Percentiles rank a stretch among this genome's conserved stretches.
Evolutionary conservation across 345 rosid genomes (phyloP).

Genomic region (Mallotus nudiflorus): DNA sequence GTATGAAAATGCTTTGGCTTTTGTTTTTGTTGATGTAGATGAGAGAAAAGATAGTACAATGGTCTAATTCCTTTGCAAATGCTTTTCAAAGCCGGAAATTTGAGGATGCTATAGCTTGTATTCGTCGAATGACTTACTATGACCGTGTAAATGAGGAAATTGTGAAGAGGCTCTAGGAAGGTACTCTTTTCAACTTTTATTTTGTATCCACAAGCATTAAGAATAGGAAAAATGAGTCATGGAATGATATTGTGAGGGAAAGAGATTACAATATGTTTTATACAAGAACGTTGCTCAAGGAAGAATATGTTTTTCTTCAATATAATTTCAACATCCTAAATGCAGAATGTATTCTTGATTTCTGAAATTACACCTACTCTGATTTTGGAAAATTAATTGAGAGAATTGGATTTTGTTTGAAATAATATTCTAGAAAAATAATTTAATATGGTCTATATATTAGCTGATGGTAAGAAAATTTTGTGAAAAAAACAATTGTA

Average conservation of each 20-base stretch:
- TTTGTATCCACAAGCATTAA: too few species aligned
- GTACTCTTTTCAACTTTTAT: slow-evolving; percentile 6
- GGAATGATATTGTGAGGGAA: too few species aligned
- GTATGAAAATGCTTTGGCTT: slow-evolving; percentile 5
- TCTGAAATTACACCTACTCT: background rate
- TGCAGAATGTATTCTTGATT: too few species aligned
- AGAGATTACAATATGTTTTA: background rate
- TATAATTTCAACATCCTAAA: too few species aligned
- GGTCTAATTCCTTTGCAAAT: slow-evolving; percentile 57
- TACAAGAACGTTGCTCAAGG: background rate
- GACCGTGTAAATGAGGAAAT: slow-evolving; percentile 78
- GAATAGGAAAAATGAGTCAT: too few species aligned
- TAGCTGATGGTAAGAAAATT: too few species aligned
- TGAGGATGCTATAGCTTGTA: slow-evolving; percentile 66
- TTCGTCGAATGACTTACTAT: slow-evolving; percentile 88
- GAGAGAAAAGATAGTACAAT: slow-evolving; percentile 62
- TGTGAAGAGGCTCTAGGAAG: slow-evolving; percentile 62
- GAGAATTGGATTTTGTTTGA: too few species aligned
- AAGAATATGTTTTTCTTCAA: too few species aligned
- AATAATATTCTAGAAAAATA: too few species aligned
- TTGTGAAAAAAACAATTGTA: too few species aligned
- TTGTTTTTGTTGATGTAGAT: slow-evolving; percentile 44
- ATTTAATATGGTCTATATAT: too few species aligned
- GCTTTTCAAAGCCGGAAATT: slow-evolving; percentile 52
- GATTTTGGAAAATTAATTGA: too few species aligned